Conservation (phyloP, 2,329 filamentous ascomycete species). For the Aspergillus tanneri region DNA sequence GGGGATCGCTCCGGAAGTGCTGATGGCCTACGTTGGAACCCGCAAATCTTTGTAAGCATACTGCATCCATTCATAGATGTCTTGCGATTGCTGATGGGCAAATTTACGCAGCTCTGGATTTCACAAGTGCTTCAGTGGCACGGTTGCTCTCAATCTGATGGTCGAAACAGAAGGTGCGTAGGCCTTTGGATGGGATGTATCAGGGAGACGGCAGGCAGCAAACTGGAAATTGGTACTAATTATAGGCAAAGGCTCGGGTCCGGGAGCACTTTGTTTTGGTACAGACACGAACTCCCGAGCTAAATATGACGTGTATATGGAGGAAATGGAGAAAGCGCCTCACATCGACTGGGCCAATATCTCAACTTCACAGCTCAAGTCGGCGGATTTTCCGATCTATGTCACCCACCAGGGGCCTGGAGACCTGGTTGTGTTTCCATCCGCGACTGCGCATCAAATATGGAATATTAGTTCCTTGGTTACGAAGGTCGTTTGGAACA, state of each 20-base stretch:
- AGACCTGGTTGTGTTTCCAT: slow-evolving; percentile 38
- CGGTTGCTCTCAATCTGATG: slow-evolving; percentile 36
- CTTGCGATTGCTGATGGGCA: not conserved
- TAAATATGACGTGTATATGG: slow-evolving; percentile 37
- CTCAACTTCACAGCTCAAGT: slow-evolving; percentile 27
- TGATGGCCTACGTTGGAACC: slow-evolving; percentile 41
- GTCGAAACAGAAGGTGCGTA: slow-evolving; percentile 32
- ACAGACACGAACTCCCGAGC: slow-evolving; percentile 35
- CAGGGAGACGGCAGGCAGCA: not conserved
- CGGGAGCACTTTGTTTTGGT: slow-evolving; percentile 34
- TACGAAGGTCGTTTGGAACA: slow-evolving; percentile 40
- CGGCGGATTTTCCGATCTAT: slow-evolving; percentile 39
- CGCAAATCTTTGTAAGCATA: slow-evolving; percentile 30
- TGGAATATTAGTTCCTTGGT: slow-evolving; percentile 37
- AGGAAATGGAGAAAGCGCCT: slow-evolving; percentile 32
- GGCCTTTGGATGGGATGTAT: not conserved
- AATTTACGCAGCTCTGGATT: slow-evolving; percentile 31
- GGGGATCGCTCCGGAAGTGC: slow-evolving; percentile 36
- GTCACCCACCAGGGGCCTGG: slow-evolving; percentile 34
- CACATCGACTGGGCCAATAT: slow-evolving; percentile 39
- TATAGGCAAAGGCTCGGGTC: slow-evolving; percentile 17
- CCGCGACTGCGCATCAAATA: slow-evolving; percentile 39
- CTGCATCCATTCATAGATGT: not conserved
- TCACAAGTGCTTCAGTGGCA: slow-evolving; percentile 39
- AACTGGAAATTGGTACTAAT: not conserved